Percentiles rank a stretch among this genome's conserved stretches.
Evolutionary conservation across 1,284 basidiomycete species (phyloP).

Genomic region (Psilocybe mexicana): DNA sequence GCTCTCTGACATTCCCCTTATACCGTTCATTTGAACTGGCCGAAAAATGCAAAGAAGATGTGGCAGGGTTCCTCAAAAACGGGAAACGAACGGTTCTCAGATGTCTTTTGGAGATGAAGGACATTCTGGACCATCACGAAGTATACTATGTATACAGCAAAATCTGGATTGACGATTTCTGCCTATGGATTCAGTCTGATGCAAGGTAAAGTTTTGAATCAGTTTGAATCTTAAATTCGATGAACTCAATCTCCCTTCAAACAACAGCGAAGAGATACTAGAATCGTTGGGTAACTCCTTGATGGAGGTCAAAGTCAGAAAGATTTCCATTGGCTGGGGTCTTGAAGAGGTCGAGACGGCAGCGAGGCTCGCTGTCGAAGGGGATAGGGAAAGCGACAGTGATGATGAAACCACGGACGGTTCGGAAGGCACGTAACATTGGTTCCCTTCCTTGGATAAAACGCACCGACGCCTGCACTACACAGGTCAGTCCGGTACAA

Average conservation of each 20-base stretch:
- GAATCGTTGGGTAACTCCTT: constrained; percentile 46
- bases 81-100: constrained; percentile 64
- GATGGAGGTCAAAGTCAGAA: constrained; percentile 43
- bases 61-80: constrained; percentile 52
- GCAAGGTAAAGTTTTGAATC: constrained; percentile 45
- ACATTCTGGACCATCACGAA: constrained; percentile 74
- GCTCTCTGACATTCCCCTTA: constrained; percentile 71
- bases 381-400: constrained; percentile 50
- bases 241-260: neutral
- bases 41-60: constrained; percentile 64
- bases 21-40: constrained; percentile 74
- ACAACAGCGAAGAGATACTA: constrained; percentile 57
- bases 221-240: too few species aligned
- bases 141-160: constrained; percentile 83
- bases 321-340: constrained; percentile 64
- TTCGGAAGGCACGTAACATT: neutral
- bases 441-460: neutral
- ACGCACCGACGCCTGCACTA: too few species aligned
- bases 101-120: constrained; percentile 67
- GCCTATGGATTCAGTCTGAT: constrained; percentile 67
- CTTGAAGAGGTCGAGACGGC: constrained; percentile 65
- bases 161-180: constrained; percentile 81
- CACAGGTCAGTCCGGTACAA: neutral
- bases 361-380: constrained; percentile 39
- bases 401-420: constrained; percentile 41